A percentile compares a stretch with the other conserved stretches of the same genome.
Conservation (phyloP, 2,329 filamentous ascomycete genomes). For the Fusarium tupiense region DNA sequence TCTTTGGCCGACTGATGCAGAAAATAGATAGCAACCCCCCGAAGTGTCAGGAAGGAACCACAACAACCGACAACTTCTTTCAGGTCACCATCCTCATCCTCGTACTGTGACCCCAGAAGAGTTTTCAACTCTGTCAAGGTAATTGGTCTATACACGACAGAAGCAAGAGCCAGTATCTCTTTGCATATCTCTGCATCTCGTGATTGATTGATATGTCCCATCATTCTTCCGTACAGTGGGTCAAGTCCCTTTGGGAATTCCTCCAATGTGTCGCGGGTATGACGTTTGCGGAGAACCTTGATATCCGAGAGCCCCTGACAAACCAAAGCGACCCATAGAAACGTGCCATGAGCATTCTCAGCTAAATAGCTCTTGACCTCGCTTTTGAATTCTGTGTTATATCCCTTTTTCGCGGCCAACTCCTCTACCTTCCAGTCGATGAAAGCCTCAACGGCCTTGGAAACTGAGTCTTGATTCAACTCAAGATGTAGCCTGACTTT, state of each 20-base stretch:
- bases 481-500: neutral
- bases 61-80: fast-evolving
- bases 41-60: neutral
- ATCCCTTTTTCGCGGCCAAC: too few relatives aligned
- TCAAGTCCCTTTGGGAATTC: fast-evolving
- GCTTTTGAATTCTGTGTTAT: too few relatives aligned
- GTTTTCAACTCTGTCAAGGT: neutral
- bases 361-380: fast-evolving
- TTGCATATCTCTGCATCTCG: fast-evolving
- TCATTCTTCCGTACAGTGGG: fast-evolving
- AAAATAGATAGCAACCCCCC: fast-evolving
- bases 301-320: fast-evolving
- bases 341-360: neutral
- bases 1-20: neutral
- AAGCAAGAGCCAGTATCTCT: neutral
- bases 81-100: fast-evolving
- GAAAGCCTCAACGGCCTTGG: fast-evolving
- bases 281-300: fast-evolving
- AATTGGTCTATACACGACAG: fast-evolving
- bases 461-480: neutral
- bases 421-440: fast-evolving
- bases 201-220: neutral
- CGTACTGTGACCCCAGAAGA: fast-evolving
- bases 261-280: fast-evolving
- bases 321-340: neutral